A percentile compares a stretch with the other conserved stretches of the same genome.
phyloP scores from a whole-genome alignment of 1,139 yeast species.

The Candida tunisiensis region DNA sequence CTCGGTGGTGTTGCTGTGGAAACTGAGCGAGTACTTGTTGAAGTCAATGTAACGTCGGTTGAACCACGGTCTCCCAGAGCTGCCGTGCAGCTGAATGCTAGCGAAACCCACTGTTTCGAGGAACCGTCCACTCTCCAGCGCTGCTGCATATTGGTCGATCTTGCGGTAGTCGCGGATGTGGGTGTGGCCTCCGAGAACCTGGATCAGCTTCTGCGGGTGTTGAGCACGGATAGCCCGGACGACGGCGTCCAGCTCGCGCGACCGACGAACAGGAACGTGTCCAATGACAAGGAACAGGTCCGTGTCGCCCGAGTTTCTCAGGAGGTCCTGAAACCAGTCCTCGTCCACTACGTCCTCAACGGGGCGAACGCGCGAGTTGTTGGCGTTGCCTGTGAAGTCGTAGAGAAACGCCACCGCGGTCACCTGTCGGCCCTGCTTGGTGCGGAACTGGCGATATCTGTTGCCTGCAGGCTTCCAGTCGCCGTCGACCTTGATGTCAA shows the following conservation, averaged over 20 bases:
- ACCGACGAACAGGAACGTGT: constrained; percentile 61
- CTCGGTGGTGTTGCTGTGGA: constrained; percentile 32
- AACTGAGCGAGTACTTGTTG: constrained; percentile 47
- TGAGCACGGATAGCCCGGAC: constrained; percentile 32
- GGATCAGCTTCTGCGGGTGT: constrained; percentile 52
- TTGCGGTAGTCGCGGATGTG: constrained; percentile 75
- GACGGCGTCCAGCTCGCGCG: constrained; percentile 38
- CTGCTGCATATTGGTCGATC: constrained; percentile 53
- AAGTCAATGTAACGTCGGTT: constrained; percentile 68
- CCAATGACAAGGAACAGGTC: constrained; percentile 62
- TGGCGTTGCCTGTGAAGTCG: constrained; percentile 49
- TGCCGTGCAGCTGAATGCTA: constrained; percentile 23
- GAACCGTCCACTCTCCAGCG: constrained; percentile 79
- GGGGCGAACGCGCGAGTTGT: constrained; percentile 46
- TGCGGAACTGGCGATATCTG: constrained; percentile 44
- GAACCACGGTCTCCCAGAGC: constrained; percentile 10
- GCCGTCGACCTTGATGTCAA: constrained; percentile 33
- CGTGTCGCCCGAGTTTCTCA: no score
- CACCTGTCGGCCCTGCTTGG: constrained; percentile 35
- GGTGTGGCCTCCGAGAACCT: constrained; percentile 89
- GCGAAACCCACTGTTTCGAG: constrained; percentile 88
- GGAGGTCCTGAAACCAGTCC: constrained; percentile 50
- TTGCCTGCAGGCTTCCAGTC: constrained; percentile 51
- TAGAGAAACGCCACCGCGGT: constrained; percentile 70
- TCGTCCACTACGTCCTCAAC: constrained; percentile 38